These are phyloP conservation scores for Ceratonia siliqua DNA, from an alignment of 306 rosid species.

Conservation along the genomic window DNA sequence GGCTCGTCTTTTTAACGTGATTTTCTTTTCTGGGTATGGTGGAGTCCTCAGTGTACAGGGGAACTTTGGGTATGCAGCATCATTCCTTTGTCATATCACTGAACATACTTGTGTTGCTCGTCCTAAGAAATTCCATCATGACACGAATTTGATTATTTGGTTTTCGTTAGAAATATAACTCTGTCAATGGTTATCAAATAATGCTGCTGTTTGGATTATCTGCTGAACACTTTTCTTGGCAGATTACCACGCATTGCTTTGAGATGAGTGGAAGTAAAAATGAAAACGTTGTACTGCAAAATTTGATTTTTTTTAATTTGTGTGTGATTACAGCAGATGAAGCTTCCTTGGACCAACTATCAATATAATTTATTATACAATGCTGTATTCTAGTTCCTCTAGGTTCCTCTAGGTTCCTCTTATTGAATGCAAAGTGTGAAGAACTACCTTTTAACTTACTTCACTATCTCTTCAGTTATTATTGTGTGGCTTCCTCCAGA, in stretches of 20 bases:
- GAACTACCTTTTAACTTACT: slow-evolving; percentile 7
- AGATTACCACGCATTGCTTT: neutral
- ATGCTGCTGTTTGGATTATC: neutral
- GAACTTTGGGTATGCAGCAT: neutral
- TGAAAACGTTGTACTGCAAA: neutral
- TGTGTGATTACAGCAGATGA: neutral
- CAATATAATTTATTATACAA: slow-evolving; percentile 1
- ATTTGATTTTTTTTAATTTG: neutral
- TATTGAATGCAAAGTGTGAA: neutral
- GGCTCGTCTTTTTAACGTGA: neutral
- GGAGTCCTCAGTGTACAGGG: neutral
- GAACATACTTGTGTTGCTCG: no score
- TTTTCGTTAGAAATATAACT: neutral
- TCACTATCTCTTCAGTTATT: slow-evolving; percentile 11
- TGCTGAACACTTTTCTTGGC: neutral
- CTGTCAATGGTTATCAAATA: neutral
- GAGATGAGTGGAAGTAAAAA: neutral
- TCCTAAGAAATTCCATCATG: neutral
- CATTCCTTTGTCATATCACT: neutral
- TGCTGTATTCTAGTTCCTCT: neutral
- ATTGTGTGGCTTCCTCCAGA: slow-evolving; percentile 37
- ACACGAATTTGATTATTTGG: neutral
- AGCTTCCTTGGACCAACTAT: slow-evolving; percentile 17
- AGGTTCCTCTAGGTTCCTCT: slow-evolving; percentile 13
- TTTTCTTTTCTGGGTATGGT: neutral